Conservation (phyloP, 2,329 filamentous ascomycete genomes). For the Fonsecaea monophora region DNA sequence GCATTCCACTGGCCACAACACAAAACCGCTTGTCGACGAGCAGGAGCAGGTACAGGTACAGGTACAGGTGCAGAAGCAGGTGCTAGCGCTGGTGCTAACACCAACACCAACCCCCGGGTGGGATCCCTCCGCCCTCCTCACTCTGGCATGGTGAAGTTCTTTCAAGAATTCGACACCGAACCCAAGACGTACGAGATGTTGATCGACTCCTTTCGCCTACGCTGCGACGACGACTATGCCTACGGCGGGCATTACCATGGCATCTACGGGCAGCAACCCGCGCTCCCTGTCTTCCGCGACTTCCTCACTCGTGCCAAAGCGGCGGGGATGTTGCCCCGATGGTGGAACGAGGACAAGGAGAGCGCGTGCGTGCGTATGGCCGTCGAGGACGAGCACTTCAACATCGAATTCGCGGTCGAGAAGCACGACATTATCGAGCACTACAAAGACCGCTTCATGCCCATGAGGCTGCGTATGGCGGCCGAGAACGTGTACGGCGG, state of each 20-base stretch:
- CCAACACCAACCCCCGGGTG: background rate
- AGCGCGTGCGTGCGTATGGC: slow-evolving; percentile 49
- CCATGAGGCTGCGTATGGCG: slow-evolving; percentile 61
- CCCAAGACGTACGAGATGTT: slow-evolving; percentile 56
- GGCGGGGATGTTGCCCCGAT: slow-evolving; percentile 50
- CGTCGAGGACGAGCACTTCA: slow-evolving; percentile 37
- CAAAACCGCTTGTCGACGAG: slow-evolving; percentile 42
- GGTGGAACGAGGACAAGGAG: slow-evolving; percentile 54
- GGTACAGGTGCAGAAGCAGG: background rate
- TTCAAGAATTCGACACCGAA: slow-evolving; percentile 49
- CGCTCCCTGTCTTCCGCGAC: slow-evolving; percentile 28
- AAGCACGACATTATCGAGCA: slow-evolving; percentile 46
- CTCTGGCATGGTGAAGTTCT: slow-evolving; percentile 33
- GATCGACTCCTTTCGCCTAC: slow-evolving; percentile 59
- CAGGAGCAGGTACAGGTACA: slow-evolving; percentile 6
- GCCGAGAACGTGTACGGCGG: slow-evolving; percentile 51
- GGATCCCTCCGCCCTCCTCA: slow-evolving; percentile 39
- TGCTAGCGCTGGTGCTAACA: background rate
- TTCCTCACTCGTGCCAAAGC: slow-evolving; percentile 28
- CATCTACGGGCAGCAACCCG: slow-evolving; percentile 26
- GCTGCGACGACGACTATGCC: slow-evolving; percentile 48
- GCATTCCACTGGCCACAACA: slow-evolving; percentile 60
- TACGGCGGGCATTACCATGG: slow-evolving; percentile 40
- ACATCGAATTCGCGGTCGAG: slow-evolving; percentile 29
- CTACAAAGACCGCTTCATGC: slow-evolving; percentile 54